A percentile compares a stretch with the other conserved stretches of the same genome.
Evolutionary conservation across 2,329 filamentous ascomycete species (phyloP).

Genomic region (Penicillium janthinellum): DNA sequence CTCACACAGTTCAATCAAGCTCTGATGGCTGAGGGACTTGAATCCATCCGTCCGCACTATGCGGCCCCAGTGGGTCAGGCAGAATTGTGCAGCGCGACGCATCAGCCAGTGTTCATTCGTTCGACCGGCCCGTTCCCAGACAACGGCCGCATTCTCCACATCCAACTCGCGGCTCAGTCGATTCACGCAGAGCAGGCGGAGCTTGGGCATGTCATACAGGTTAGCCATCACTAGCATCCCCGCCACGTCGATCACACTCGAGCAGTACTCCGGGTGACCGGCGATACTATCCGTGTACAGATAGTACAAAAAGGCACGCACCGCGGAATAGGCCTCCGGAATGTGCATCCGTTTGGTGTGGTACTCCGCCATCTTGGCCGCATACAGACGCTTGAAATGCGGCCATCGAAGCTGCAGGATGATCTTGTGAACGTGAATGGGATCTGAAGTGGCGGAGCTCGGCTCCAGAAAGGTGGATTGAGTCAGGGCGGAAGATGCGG

Average conservation of each 20-base stretch:
- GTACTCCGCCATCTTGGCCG: slow-evolving; percentile 94
- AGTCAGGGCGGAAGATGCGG: slow-evolving; percentile 29
- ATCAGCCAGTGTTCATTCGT: slow-evolving; percentile 94
- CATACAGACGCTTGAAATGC: slow-evolving; percentile 89
- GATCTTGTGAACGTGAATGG: slow-evolving; percentile 92
- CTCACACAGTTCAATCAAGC: slow-evolving; percentile 87
- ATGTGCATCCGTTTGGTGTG: slow-evolving; percentile 98
- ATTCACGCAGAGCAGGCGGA: slow-evolving; percentile 88
- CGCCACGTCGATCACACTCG: slow-evolving; percentile 77
- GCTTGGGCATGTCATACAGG: slow-evolving; percentile 93
- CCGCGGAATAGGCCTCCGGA: slow-evolving; percentile 90
- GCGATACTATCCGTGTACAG: slow-evolving; percentile 92
- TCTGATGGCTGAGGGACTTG: slow-evolving; percentile 72
- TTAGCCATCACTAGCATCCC: slow-evolving; percentile 97
- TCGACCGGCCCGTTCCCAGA: slow-evolving; percentile 90
- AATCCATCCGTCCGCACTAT: slow-evolving; percentile 90
- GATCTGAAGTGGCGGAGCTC: slow-evolving; percentile 63
- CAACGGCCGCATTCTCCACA: slow-evolving; percentile 89
- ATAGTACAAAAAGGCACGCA: slow-evolving; percentile 93
- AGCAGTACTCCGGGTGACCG: slow-evolving; percentile 60
- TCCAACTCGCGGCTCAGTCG: slow-evolving; percentile 87
- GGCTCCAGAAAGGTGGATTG: slow-evolving; percentile 39
- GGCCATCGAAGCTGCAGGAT: slow-evolving; percentile 96
- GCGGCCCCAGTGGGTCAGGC: slow-evolving; percentile 90
- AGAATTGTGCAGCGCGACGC: slow-evolving; percentile 83